phyloP scores from a whole-genome alignment of 345 rosid species.

The Salix brachista region DNA sequence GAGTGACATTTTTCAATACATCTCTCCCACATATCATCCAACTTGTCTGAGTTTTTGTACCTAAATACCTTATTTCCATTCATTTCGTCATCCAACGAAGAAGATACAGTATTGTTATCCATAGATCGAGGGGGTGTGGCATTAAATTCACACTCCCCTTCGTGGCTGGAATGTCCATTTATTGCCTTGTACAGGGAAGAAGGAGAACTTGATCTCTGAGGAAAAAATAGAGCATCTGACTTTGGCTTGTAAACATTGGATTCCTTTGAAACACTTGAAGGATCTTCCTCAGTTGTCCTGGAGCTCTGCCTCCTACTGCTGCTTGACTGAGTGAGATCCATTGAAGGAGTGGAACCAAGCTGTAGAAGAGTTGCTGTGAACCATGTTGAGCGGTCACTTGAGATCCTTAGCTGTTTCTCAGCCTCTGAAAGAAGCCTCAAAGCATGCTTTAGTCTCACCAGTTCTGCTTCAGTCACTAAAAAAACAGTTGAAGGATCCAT shows the following conservation, averaged over 20 bases:
- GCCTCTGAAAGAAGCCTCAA: slow-evolving; percentile 95
- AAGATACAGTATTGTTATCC: slow-evolving; percentile 32
- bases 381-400: slow-evolving; percentile 96
- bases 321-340: slow-evolving; percentile 63
- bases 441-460: slow-evolving; percentile 86
- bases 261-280: slow-evolving; percentile 64
- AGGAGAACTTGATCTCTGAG: slow-evolving; percentile 50
- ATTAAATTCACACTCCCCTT: slow-evolving; percentile 33
- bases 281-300: slow-evolving; percentile 77
- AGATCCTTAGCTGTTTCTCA: slow-evolving; percentile 79
- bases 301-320: slow-evolving; percentile 86
- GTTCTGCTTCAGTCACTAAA: slow-evolving; percentile 75
- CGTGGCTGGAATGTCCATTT: slow-evolving; percentile 39
- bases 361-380: slow-evolving; percentile 89
- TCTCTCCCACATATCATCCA: slow-evolving; percentile 65
- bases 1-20: slow-evolving; percentile 91
- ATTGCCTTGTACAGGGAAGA: slow-evolving; percentile 45
- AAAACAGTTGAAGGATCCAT: slow-evolving; percentile 5
- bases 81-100: slow-evolving; percentile 37
- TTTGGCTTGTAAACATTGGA: slow-evolving; percentile 50
- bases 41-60: slow-evolving; percentile 52
- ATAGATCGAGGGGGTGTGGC: slow-evolving; percentile 35
- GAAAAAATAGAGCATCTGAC: slow-evolving; percentile 43
- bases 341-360: slow-evolving; percentile 85
- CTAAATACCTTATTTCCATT: slow-evolving; percentile 41